phyloP scores from a whole-genome alignment of 1,139 yeast species.

The Debaryomyces subglobosus region DNA sequence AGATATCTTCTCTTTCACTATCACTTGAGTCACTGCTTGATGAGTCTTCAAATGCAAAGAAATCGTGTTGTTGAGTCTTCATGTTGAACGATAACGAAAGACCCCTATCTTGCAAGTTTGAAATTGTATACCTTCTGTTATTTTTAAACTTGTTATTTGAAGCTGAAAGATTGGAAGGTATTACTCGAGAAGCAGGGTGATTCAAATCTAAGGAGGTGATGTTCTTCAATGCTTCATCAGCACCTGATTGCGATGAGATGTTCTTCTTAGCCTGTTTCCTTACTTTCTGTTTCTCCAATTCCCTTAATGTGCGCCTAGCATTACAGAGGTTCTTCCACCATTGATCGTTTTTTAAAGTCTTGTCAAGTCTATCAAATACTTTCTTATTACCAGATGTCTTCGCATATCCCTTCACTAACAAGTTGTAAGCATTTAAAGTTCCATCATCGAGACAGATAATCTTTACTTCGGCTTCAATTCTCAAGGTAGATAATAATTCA shows the following conservation, averaged over 20 bases:
- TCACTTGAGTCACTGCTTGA: slow-evolving; percentile 24
- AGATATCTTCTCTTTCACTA: slow-evolving; percentile 29
- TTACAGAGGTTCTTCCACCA: slow-evolving; percentile 71
- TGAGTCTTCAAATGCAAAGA: slow-evolving; percentile 29
- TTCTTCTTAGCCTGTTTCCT: slow-evolving; percentile 9
- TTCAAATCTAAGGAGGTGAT: slow-evolving; percentile 33
- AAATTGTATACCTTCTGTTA: slow-evolving; percentile 51
- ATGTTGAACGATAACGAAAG: slow-evolving; percentile 66
- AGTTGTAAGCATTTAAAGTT: slow-evolving; percentile 66
- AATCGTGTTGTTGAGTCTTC: slow-evolving; percentile 52
- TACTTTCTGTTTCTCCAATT: slow-evolving; percentile 33
- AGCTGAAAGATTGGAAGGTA: slow-evolving; percentile 3
- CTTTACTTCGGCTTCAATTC: slow-evolving; percentile 79
- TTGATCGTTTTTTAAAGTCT: slow-evolving; percentile 39
- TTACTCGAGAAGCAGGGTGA: slow-evolving; percentile 17
- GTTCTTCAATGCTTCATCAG: slow-evolving; percentile 9
- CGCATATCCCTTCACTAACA: slow-evolving; percentile 68
- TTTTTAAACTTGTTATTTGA: slow-evolving; percentile 24
- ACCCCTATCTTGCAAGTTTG: slow-evolving; percentile 71
- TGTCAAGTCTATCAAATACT: slow-evolving; percentile 37
- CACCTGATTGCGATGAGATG: background rate
- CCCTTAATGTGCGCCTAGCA: slow-evolving; percentile 51
- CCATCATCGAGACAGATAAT: slow-evolving; percentile 71
- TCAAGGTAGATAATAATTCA: slow-evolving; percentile 66
- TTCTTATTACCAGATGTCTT: slow-evolving; percentile 30